Evolutionary conservation across 495 filamentous ascomycete genomes (phyloP).

Genomic region (Tetracladium marchalianum): DNA sequence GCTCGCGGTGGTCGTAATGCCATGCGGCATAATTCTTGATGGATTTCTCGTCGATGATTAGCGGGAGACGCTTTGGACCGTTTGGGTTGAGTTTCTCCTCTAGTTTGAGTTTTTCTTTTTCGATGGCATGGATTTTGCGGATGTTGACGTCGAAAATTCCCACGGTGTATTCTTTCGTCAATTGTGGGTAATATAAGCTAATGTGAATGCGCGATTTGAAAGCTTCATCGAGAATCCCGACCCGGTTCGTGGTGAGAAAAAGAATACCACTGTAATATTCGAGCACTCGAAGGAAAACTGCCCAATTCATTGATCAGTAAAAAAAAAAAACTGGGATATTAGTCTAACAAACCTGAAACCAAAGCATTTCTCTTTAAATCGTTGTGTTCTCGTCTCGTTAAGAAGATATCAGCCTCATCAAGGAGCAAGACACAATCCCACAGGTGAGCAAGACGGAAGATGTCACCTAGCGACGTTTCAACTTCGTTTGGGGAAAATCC

Average conservation of each 20-base stretch:
- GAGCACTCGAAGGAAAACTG: slow-evolving; percentile 42
- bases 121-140: background rate
- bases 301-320: slow-evolving; percentile 40
- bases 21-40: too few species aligned
- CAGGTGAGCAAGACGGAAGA: slow-evolving; percentile 28
- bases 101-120: background rate
- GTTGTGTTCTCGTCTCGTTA: slow-evolving; percentile 44
- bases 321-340: slow-evolving; percentile 28
- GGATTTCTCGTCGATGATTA: too few species aligned
- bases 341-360: slow-evolving; percentile 58
- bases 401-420: slow-evolving; percentile 56
- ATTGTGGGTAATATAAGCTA: slow-evolving; percentile 27
- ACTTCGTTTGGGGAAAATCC: slow-evolving; percentile 25
- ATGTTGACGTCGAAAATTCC: background rate
- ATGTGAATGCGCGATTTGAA: slow-evolving; percentile 22
- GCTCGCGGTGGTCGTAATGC: too few species aligned
- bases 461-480: slow-evolving; percentile 29
- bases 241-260: slow-evolving; percentile 48
- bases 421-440: slow-evolving; percentile 44
- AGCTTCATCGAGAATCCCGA: slow-evolving; percentile 43
- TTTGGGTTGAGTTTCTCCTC: background rate
- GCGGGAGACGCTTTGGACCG: background rate
- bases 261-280: slow-evolving; percentile 52
- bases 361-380: slow-evolving; percentile 66
- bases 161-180: slow-evolving; percentile 11